Evolutionary conservation across 2,329 filamentous ascomycete species (phyloP).

Genomic region (Penicillium sp.): DNA sequence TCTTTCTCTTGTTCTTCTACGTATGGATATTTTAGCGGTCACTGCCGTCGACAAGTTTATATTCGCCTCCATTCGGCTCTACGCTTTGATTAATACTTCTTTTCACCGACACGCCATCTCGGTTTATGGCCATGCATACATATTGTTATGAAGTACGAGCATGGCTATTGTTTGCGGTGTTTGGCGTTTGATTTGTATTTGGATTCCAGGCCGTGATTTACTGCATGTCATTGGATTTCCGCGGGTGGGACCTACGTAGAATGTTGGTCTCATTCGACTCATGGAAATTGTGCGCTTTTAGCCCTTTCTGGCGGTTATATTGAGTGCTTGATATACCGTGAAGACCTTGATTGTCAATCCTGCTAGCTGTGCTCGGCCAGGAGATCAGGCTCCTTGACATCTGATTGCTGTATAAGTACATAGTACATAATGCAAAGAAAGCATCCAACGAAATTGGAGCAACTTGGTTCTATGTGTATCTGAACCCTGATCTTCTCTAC

Average conservation of each 20-base stretch:
- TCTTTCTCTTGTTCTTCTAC: constrained; percentile 79
- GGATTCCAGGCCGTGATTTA: background rate
- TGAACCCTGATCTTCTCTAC: too few relatives aligned
- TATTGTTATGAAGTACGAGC: background rate
- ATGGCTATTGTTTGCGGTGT: constrained; percentile 11
- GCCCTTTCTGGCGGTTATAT: background rate
- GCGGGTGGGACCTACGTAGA: background rate
- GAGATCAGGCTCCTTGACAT: background rate
- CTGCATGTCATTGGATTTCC: background rate
- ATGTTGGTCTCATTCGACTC: background rate
- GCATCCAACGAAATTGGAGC: background rate
- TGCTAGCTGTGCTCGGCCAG: background rate
- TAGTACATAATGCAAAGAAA: background rate
- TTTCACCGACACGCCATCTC: background rate
- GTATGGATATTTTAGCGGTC: constrained; percentile 74
- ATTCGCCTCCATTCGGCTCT: background rate
- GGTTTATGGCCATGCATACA: constrained; percentile 1
- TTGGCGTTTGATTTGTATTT: background rate
- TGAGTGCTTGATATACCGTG: background rate
- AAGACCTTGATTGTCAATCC: background rate
- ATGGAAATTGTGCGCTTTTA: background rate
- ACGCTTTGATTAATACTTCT: constrained; percentile 3
- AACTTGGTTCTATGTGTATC: background rate
- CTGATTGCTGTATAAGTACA: constrained; percentile 2
- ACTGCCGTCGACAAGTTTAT: constrained; percentile 15